Percentiles rank a stretch among this genome's conserved stretches.
Conservation (phyloP, 169 alveolate species). For the Besnoitia besnoiti region DNA sequence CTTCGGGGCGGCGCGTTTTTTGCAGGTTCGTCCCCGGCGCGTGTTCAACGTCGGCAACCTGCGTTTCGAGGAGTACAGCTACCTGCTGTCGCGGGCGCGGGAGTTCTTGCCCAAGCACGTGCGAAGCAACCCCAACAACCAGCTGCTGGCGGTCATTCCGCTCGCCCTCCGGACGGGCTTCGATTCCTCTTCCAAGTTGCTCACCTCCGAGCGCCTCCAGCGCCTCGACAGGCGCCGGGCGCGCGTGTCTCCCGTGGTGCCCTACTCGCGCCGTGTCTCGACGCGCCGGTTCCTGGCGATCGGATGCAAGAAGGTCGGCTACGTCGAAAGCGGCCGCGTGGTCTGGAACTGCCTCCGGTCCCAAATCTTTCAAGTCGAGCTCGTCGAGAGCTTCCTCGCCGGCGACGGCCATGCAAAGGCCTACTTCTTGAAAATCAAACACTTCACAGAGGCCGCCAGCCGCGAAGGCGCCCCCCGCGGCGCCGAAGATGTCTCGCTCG, state of each 20-base stretch:
- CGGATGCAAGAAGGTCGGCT: constrained; percentile 38
- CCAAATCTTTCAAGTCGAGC: constrained; percentile 19
- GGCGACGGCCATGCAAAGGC: neutral
- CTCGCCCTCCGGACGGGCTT: constrained; percentile 15
- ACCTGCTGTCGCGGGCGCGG: constrained; percentile 10
- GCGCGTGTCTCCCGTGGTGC: neutral
- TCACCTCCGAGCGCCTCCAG: constrained; percentile 33
- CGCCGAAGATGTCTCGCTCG: neutral
- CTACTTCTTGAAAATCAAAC: constrained; percentile 30
- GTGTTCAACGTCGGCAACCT: constrained; percentile 43
- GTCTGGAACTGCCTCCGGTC: constrained; percentile 46
- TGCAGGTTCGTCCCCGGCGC: constrained; percentile 61
- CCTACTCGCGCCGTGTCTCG: neutral
- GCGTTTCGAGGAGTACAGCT: constrained; percentile 48
- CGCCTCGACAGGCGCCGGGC: constrained; percentile 29
- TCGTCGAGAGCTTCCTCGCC: constrained; percentile 20
- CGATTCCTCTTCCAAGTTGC: neutral
- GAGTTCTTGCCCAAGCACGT: constrained; percentile 9
- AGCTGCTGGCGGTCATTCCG: constrained; percentile 39
- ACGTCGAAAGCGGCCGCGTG: constrained; percentile 44
- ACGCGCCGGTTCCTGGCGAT: constrained; percentile 24
- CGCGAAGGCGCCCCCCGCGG: neutral
- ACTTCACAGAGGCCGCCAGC: neutral
- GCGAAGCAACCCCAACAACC: constrained; percentile 17
- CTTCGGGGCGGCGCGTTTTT: no score